phyloP scores from a whole-genome alignment of 495 filamentous ascomycete species.

The Aspergillus heteromorphus region DNA sequence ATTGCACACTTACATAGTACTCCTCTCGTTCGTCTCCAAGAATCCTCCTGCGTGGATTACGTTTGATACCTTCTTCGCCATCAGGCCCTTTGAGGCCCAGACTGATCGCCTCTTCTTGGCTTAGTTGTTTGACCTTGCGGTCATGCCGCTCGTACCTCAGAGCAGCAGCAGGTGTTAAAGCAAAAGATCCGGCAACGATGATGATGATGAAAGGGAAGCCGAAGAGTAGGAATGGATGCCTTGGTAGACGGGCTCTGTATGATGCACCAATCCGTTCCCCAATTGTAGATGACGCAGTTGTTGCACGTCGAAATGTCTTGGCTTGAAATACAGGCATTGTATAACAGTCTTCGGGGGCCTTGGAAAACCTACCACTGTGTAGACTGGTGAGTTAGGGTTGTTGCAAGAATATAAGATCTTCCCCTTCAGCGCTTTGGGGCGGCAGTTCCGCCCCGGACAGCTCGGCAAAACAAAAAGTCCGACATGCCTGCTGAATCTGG shows the following conservation, averaged over 20 bases:
- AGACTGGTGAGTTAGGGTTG: not conserved
- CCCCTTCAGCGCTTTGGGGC: too few relatives aligned
- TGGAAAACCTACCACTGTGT: not conserved
- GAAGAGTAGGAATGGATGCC: slow-evolving; percentile 87
- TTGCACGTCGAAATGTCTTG: slow-evolving; percentile 61
- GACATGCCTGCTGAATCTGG: slow-evolving; percentile 1
- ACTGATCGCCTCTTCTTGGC: slow-evolving; percentile 67
- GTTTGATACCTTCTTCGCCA: slow-evolving; percentile 42
- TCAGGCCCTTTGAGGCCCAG: slow-evolving; percentile 59
- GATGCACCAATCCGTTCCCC: slow-evolving; percentile 61
- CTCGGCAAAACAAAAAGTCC: slow-evolving; percentile 17
- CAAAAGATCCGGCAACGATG: slow-evolving; percentile 92
- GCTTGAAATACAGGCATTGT: slow-evolving; percentile 68
- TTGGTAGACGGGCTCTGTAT: slow-evolving; percentile 65
- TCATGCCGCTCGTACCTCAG: slow-evolving; percentile 91
- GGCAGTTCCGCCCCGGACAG: not conserved
- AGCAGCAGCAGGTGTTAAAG: slow-evolving; percentile 88
- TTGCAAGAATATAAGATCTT: not conserved
- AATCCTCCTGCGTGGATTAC: slow-evolving; percentile 40
- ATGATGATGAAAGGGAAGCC: slow-evolving; percentile 89
- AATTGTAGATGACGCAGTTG: slow-evolving; percentile 43
- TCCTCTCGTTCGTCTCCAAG: slow-evolving; percentile 71
- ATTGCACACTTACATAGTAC: slow-evolving; percentile 73
- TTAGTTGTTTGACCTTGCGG: slow-evolving; percentile 73
- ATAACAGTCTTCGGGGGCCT: too few relatives aligned